Base-by-base conservation (phyloP, 441 rosid genomes). In the Adansonia madagascariensis region DNA sequence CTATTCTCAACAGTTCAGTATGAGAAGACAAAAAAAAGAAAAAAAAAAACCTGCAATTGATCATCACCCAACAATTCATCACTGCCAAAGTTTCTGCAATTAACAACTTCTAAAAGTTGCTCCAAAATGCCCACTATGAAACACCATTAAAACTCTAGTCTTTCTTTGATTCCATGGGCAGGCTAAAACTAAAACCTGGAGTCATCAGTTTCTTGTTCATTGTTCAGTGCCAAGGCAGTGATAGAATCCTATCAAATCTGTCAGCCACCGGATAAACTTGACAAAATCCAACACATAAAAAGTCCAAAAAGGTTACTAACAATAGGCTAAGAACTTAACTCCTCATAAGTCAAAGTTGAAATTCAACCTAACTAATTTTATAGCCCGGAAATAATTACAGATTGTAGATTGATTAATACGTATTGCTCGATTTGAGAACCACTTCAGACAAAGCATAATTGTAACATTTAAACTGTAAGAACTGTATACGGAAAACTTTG, bases 201-300 rank as follows among this genome's bases (percentile, higher is more conserved):
- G 31, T 70, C 46, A 41, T 17, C 50, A 0, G 68, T 41, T 67
- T 31, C 64, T 22, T 50, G 24, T 15, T 47, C 46, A 67, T 24
- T 4, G 47, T 65, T 20, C 67, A 61, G 39, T 44, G 75, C 50
- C 77, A 66, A 71, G n/a, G 6, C 52, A 56, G 60, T 52, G 76
- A 68, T 80, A 74, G 74, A 76, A 74, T 77, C 66, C 80, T 57
- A 74, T 56, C 66, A 63, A 73, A 61, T 49, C 55, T 27, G 70
- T 47, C 50, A 61, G 46, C 66, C 46, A 71, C 50, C 35, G 0
- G 43, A 63, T 66, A 10, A 24, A 15, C 69, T 66, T 15, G 17
- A 20, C 63, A 27, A 68, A 22, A 53, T 52, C 20, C 74, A 60
- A 49, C 53, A 59, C 39, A 24, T 3, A 24, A 57, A 57, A 57